These are phyloP conservation scores for Glarea lozoyensis DNA, from an alignment of 495 filamentous ascomycete species.

Conservation along the genomic window DNA sequence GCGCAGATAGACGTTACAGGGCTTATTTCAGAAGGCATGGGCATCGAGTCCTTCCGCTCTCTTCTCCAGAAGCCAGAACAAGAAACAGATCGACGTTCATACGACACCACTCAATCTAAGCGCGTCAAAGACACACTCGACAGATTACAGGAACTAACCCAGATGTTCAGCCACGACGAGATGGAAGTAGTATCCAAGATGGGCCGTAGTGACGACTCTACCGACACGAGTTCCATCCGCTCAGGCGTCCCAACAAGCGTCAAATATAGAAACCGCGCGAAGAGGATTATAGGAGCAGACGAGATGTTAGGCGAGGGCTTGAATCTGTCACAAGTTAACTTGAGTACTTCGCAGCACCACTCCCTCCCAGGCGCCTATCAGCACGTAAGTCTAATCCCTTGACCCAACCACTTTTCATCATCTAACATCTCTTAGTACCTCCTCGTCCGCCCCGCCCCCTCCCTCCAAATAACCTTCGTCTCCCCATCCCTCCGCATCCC, in stretches of 20 bases:
- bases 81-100: background rate
- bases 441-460: conserved; percentile 52
- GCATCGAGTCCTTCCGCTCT: conserved; percentile 47
- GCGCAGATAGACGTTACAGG: conserved; percentile 52
- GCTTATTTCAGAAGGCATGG: conserved; percentile 45
- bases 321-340: conserved; percentile 1
- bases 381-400: conserved; percentile 1
- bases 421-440: conserved; percentile 37
- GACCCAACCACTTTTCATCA: background rate
- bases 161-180: conserved; percentile 49
- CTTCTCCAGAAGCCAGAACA: conserved; percentile 22
- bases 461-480: conserved; percentile 54
- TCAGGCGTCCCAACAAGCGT: background rate
- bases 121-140: conserved; percentile 22
- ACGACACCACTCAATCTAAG: background rate
- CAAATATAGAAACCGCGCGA: conserved; percentile 2
- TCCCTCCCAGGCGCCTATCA: conserved; percentile 11
- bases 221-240: background rate
- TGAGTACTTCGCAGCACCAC: too few species aligned
- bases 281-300: conserved; percentile 6
- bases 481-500: conserved; percentile 53
- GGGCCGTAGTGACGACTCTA: conserved; percentile 3
- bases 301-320: background rate
- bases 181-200: conserved; percentile 25
- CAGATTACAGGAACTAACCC: conserved; percentile 47